A percentile compares a stretch with the other conserved stretches of the same genome.
Conservation (phyloP, 2,329 filamentous ascomycete genomes). For the Diaporthe sp. region DNA sequence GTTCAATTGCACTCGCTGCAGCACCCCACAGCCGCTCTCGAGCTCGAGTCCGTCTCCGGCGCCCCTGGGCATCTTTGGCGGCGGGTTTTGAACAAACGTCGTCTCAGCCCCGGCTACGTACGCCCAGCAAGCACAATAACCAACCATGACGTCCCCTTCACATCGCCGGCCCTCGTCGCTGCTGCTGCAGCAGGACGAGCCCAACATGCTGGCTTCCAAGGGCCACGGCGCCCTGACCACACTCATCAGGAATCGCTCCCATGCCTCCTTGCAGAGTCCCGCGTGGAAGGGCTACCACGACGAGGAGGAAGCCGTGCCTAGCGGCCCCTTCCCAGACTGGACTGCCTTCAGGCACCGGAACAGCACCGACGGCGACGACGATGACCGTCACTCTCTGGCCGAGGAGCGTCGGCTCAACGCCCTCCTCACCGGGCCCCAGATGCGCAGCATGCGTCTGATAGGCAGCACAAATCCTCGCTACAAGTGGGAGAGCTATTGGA, state of each 20-base stretch:
- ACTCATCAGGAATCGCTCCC: conserved; percentile 60
- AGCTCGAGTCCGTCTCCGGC: neutral
- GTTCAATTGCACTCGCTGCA: conserved; percentile 5
- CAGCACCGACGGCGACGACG: conserved; percentile 43
- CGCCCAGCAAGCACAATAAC: conserved; percentile 71
- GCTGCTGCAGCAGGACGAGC: conserved; percentile 49
- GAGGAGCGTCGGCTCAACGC: conserved; percentile 70
- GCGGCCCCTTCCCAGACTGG: conserved; percentile 33
- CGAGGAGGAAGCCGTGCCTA: conserved; percentile 31
- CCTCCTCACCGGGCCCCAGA: conserved; percentile 74
- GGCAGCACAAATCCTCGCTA: conserved; percentile 89
- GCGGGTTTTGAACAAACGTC: neutral
- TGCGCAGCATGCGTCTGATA: conserved; percentile 87
- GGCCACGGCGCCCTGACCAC: conserved; percentile 47
- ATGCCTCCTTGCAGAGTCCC: conserved; percentile 36
- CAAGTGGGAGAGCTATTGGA: conserved; percentile 89
- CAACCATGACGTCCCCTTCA: conserved; percentile 41
- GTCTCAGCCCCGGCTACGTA: neutral
- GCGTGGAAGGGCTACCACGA: conserved; percentile 28
- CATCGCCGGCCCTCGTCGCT: conserved; percentile 40
- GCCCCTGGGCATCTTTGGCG: neutral
- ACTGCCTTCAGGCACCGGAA: conserved; percentile 35
- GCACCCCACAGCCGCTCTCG: neutral
- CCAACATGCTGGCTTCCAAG: conserved; percentile 65
- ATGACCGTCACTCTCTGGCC: conserved; percentile 55